These are phyloP conservation scores for Termitomyces titanicus DNA, from an alignment of 768 basidiomycete genomes.

Conservation along the genomic window DNA sequence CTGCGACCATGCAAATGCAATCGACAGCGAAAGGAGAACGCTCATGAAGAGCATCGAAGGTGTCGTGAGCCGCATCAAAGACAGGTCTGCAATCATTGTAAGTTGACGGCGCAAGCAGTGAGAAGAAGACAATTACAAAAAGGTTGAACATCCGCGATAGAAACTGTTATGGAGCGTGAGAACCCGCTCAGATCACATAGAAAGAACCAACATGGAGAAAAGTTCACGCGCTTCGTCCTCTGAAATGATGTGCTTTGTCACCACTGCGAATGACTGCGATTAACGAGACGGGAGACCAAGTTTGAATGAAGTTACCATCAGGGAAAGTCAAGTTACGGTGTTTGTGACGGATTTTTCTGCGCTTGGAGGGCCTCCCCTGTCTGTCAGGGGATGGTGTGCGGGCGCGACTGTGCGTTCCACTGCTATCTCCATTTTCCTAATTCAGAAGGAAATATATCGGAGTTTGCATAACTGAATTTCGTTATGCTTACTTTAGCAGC, in stretches of 20 bases:
- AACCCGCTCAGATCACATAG: constrained; percentile 7
- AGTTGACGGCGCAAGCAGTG: constrained; percentile 13
- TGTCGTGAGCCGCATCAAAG: constrained; percentile 80
- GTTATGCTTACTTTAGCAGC: constrained; percentile 61
- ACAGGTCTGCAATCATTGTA: constrained; percentile 56
- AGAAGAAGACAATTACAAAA: constrained; percentile 37
- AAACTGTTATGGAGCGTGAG: constrained; percentile 50
- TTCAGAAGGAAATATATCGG: constrained; percentile 16
- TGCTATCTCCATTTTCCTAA: constrained; percentile 75
- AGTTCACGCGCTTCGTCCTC: constrained; percentile 84
- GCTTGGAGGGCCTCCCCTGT: constrained; percentile 65
- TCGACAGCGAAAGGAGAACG: constrained; percentile 93
- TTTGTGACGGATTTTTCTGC: constrained; percentile 68
- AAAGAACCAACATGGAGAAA: constrained; percentile 68
- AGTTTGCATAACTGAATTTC: background rate
- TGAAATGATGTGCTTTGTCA: constrained; percentile 76
- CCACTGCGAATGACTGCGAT: constrained; percentile 44
- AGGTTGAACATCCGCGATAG: constrained; percentile 90
- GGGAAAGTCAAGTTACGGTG: constrained; percentile 63
- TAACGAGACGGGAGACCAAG: constrained; percentile 6
- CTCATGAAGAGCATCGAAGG: constrained; percentile 79
- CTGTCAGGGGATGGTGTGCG: constrained; percentile 72
- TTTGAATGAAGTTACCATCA: constrained; percentile 51
- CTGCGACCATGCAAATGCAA: constrained; percentile 91
- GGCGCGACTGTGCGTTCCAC: constrained; percentile 72